Conservation (phyloP, 306 rosid species). For the Aeschynomene evenia region DNA sequence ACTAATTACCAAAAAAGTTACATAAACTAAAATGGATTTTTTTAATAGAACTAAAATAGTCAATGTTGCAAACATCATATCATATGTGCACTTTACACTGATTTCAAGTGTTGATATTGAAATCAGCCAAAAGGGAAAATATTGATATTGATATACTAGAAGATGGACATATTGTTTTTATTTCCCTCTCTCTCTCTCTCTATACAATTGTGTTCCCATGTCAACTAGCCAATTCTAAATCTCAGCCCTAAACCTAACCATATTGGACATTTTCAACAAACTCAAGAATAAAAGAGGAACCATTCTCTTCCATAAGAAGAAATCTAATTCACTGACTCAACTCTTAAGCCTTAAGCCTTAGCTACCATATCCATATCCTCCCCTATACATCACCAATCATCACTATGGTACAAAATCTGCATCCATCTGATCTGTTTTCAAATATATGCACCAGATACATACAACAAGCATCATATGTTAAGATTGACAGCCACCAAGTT, state of each 20-base stretch:
- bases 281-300: constrained; percentile 21
- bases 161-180: too few species aligned
- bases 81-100: too few species aligned
- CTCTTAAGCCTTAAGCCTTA: constrained; percentile 35
- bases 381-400: constrained; percentile 17
- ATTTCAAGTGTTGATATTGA: neutral
- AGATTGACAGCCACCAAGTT: constrained; percentile 36
- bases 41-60: too few species aligned
- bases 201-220: constrained; percentile 55
- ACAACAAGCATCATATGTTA: constrained; percentile 39
- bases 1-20: too few species aligned
- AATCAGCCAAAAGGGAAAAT: too few species aligned
- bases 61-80: too few species aligned
- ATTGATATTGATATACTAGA: neutral
- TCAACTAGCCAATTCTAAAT: constrained; percentile 34
- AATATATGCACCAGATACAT: constrained; percentile 40
- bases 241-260: constrained; percentile 29
- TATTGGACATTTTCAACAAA: constrained; percentile 45
- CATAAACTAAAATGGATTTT: too few species aligned
- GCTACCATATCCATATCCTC: constrained; percentile 24
- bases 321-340: constrained; percentile 25
- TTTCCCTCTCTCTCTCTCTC: constrained; percentile 16
- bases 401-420: constrained; percentile 52
- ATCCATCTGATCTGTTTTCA: constrained; percentile 34
- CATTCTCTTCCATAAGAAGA: constrained; percentile 16